Percentiles rank a stretch among this genome's conserved stretches.
phyloP scores from a whole-genome alignment of 371 early-diverging fungal species.

The Vairimorpha apis region DNA sequence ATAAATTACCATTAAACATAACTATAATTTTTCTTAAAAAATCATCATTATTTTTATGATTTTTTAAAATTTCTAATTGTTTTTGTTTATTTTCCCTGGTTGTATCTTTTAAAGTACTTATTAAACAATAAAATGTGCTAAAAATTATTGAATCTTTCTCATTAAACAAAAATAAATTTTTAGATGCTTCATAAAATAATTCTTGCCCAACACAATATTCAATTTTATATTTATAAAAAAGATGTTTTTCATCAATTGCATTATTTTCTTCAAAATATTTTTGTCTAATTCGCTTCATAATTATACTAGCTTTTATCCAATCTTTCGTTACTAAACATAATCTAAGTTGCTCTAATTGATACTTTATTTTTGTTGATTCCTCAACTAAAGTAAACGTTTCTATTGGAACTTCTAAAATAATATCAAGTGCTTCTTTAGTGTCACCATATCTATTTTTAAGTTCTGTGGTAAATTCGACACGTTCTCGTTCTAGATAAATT shows the following conservation, averaged over 20 bases:
- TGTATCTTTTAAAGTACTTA: constrained; percentile 11
- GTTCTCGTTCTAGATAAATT: constrained; percentile 60
- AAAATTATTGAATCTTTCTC: constrained; percentile 4
- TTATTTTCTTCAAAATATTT: constrained; percentile 48
- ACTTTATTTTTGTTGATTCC: constrained; percentile 44
- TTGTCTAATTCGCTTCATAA: constrained; percentile 52
- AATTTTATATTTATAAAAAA: constrained; percentile 44
- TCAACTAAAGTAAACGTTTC: constrained; percentile 62
- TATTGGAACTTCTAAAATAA: constrained; percentile 56
- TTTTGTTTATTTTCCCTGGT: constrained; percentile 3
- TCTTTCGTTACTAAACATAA: constrained; percentile 46
- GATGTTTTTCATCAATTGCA: constrained; percentile 15
- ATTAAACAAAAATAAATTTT: constrained; percentile 28
- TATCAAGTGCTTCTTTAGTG: constrained; percentile 38
- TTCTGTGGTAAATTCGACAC: constrained; percentile 50
- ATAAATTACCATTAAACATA: constrained; percentile 31
- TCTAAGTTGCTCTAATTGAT: constrained; percentile 60
- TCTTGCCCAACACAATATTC: constrained; percentile 45
- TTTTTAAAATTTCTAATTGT: constrained; percentile 19
- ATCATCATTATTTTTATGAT: constrained; percentile 52
- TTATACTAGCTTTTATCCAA: constrained; percentile 48
- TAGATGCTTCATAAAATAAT: constrained; percentile 46
- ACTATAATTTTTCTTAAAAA: constrained; percentile 43
- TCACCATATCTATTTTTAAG: constrained; percentile 47
- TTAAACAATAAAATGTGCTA: constrained; percentile 32